Evolutionary conservation across 441 rosid genomes (phyloP).

Genomic region (Omphalea diandra): DNA sequence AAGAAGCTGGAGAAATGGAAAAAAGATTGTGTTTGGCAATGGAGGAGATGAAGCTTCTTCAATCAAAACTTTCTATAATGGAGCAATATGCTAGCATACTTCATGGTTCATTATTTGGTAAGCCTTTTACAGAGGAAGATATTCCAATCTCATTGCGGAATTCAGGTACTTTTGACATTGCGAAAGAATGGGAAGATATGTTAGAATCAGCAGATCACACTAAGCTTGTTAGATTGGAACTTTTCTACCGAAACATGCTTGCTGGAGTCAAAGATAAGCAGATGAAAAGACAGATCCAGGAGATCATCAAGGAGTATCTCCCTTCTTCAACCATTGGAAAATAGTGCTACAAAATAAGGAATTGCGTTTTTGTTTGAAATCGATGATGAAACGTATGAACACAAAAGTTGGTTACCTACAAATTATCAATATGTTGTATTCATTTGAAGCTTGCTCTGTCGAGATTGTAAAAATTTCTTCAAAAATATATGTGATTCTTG

Average conservation of each 20-base stretch:
- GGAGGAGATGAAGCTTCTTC: slow-evolving; percentile 67
- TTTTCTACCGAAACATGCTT: slow-evolving; percentile 70
- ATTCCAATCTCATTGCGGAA: slow-evolving; percentile 52
- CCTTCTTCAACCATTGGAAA: slow-evolving; percentile 37
- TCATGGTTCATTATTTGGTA: slow-evolving; percentile 77
- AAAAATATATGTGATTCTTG: background rate
- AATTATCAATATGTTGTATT: background rate
- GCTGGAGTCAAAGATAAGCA: slow-evolving; percentile 76
- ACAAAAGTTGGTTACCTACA: background rate
- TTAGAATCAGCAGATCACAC: slow-evolving; percentile 64
- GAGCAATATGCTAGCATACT: slow-evolving; percentile 77
- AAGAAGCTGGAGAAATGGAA: slow-evolving; percentile 33
- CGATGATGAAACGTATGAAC: background rate
- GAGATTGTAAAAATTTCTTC: background rate
- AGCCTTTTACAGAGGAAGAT: slow-evolving; percentile 66
- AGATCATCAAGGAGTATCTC: slow-evolving; percentile 63
- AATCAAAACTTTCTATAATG: slow-evolving; percentile 55
- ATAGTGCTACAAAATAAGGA: background rate
- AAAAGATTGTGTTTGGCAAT: slow-evolving; percentile 46
- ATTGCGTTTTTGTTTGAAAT: background rate
- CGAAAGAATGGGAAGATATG: slow-evolving; percentile 78
- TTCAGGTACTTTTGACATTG: slow-evolving; percentile 57
- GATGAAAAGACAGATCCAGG: slow-evolving; percentile 76
- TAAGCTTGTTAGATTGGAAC: slow-evolving; percentile 65
- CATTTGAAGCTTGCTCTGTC: background rate